phyloP scores from a whole-genome alignment of 176 grass and related monocot genomes.

The Aegilops tauschii region DNA sequence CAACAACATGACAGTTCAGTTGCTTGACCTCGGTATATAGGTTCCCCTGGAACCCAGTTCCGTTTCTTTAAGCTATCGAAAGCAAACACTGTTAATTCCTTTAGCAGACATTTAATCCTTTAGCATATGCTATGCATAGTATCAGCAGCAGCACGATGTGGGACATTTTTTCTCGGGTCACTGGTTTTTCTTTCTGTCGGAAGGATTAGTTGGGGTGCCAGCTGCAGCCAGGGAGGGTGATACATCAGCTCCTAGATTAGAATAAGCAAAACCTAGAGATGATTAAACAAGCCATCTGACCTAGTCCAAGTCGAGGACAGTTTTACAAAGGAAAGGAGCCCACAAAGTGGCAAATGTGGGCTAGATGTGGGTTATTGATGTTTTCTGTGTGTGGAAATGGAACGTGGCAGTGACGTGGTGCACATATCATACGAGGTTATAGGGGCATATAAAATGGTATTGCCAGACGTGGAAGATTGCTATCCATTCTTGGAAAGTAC shows the following conservation, averaged over 20 bases:
- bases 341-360: slow-evolving; percentile 28
- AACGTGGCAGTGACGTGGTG: slow-evolving; percentile 5
- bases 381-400: slow-evolving; percentile 33
- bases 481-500: slow-evolving; percentile 53
- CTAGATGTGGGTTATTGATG: slow-evolving; percentile 11
- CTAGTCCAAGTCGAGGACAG: background rate
- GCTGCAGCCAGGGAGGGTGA: slow-evolving; percentile 14
- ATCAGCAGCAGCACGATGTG: slow-evolving; percentile 9
- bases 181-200: slow-evolving; percentile 13
- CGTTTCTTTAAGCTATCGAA: slow-evolving; percentile 29
- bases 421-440: slow-evolving; percentile 71
- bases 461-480: slow-evolving; percentile 47
- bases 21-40: slow-evolving; percentile 30
- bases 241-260: slow-evolving; percentile 21
- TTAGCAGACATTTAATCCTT: background rate
- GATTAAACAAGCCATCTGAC: slow-evolving; percentile 21
- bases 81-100: slow-evolving; percentile 11
- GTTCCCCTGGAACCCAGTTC: slow-evolving; percentile 40
- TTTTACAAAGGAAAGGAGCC: slow-evolving; percentile 23
- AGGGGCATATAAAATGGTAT: slow-evolving; percentile 19
- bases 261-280: slow-evolving; percentile 19
- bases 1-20: slow-evolving; percentile 33
- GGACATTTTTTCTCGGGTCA: background rate
- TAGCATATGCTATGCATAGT: slow-evolving; percentile 15
- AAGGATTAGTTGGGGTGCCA: slow-evolving; percentile 3